Conservation (phyloP, 768 basidiomycete species). For the Mycena albidolilacea region DNA sequence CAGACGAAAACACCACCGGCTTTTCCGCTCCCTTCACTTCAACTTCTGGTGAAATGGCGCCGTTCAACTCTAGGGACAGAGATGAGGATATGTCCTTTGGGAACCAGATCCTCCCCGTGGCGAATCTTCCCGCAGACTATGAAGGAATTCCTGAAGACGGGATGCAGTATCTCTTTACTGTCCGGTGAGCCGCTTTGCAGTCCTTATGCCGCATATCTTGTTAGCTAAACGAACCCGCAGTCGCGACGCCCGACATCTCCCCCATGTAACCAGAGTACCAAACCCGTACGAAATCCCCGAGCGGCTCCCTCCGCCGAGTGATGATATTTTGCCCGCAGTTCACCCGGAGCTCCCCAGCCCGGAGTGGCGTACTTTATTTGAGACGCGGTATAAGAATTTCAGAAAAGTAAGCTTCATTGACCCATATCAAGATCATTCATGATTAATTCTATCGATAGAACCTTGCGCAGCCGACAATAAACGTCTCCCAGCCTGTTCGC, state of each 20-base stretch:
- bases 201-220: constrained; percentile 5
- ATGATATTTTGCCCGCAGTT: constrained; percentile 42
- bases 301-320: constrained; percentile 40
- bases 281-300: constrained; percentile 76
- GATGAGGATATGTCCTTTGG: constrained; percentile 76
- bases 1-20: constrained; percentile 19
- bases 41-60: constrained; percentile 53
- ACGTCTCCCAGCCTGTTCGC: constrained; percentile 54
- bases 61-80: constrained; percentile 60
- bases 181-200: constrained; percentile 66
- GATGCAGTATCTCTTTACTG: constrained; percentile 85
- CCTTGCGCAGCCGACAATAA: constrained; percentile 71
- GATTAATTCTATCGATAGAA: constrained; percentile 63
- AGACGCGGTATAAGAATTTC: constrained; percentile 74
- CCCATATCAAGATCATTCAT: not conserved
- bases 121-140: constrained; percentile 80
- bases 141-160: constrained; percentile 78
- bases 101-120: constrained; percentile 85
- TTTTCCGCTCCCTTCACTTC: constrained; percentile 50
- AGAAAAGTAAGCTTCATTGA: constrained; percentile 62
- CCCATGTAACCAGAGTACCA: constrained; percentile 72
- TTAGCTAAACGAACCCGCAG: constrained; percentile 53
- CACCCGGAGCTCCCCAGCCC: constrained; percentile 68
- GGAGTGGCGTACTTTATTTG: constrained; percentile 76
- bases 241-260: constrained; percentile 78